These are phyloP conservation scores for Alternaria burnsii DNA, from an alignment of 2,329 filamentous ascomycete genomes.

Conservation along the genomic window DNA sequence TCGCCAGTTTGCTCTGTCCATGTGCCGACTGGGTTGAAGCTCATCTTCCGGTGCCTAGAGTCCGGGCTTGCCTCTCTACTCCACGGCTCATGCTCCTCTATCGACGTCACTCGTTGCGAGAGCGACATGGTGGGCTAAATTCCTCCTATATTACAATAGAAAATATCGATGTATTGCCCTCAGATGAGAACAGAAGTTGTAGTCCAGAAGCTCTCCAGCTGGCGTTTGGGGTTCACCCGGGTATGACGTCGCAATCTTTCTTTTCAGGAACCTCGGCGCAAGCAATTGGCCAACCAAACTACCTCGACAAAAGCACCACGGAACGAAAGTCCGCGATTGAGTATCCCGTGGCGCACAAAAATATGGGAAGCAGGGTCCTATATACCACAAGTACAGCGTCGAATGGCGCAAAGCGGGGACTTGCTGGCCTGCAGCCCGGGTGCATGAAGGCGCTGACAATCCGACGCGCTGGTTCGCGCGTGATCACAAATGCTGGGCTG, in stretches of 20 bases:
- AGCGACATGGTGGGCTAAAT: conserved; percentile 47
- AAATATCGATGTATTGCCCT: background rate
- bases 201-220: background rate
- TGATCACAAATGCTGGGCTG: conserved; percentile 28
- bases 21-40: conserved; percentile 59
- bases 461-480: conserved; percentile 27
- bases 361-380: conserved; percentile 21
- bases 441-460: conserved; percentile 22
- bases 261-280: conserved; percentile 5
- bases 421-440: conserved; percentile 16
- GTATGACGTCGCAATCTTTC: conserved; percentile 21
- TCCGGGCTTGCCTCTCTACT: conserved; percentile 49
- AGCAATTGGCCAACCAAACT: conserved; percentile 13
- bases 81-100: conserved; percentile 54
- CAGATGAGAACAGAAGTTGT: background rate
- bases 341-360: background rate
- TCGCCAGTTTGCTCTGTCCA: conserved; percentile 54
- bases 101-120: conserved; percentile 49
- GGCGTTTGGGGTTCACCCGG: conserved; percentile 8
- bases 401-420: conserved; percentile 27
- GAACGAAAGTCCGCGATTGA: background rate
- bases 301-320: background rate
- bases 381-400: conserved; percentile 12
- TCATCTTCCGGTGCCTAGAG: conserved; percentile 56
- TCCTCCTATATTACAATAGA: background rate